Base-by-base conservation (phyloP, 805 yeast genomes). In the Starmerella roubikii region DNA sequence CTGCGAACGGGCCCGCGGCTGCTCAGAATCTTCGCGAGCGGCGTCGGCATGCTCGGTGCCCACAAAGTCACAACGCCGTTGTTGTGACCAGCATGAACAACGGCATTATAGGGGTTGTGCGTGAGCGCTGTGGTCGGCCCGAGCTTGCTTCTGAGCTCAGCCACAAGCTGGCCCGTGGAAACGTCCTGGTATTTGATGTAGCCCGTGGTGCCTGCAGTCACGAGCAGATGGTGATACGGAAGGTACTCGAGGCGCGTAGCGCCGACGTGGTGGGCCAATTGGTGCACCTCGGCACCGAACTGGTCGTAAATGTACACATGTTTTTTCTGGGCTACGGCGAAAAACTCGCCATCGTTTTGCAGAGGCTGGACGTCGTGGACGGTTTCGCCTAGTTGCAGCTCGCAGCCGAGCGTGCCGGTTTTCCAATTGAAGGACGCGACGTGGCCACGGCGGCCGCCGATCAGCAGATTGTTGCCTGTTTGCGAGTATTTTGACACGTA, bases 391-490 rank as follows among this genome's bases (percentile, higher is more conserved):
- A 91, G 64, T 54, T 82, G 74, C 39, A 91, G 58, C 58, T 91
- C 99, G 32, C 93, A 76, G 45, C 75, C 78, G 25, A 88, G 61
- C 29, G 65, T 67, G 12, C 97, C 97, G 29, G 75, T 72, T 55
- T 93, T 74, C 96, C 98, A 91, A 62, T 91, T 95, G 67, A 91
- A 78, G 2, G 91, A 74, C 0, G 98, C 97, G 37, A 91, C 74
- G 64, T 91, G 98, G 3, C 99, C 99, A 56, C 83, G 84, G 34
- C 68, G 68, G 16, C 99, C 99, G 10, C 86, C 91, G 18, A 91
- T 63, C 26, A 91, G 66, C 35, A 91, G 58, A 46, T 78, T 78
- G 45, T 94, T 74, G 39, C 99, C 98, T 51, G 84, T 84, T 58
- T 88, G 68, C 2, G 91, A 72, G 57, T 78, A 91, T 57, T 88